phyloP scores from a whole-genome alignment of 768 basidiomycete genomes.

The Termitomyces sp. region DNA sequence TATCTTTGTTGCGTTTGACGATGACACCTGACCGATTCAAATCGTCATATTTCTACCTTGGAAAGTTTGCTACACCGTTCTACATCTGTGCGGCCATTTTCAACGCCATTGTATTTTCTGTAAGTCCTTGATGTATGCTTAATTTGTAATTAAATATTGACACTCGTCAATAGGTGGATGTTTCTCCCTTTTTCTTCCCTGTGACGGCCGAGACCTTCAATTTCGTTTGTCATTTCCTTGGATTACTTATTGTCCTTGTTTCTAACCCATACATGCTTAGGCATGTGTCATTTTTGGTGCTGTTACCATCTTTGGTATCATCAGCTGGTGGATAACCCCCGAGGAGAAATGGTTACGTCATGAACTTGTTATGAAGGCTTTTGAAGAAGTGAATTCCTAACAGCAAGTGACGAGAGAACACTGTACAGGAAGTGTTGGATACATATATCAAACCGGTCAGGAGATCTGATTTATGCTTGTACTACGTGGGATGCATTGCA shows the following conservation, averaged over 20 bases:
- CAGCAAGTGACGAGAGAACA: background rate
- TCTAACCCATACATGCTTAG: constrained; percentile 25
- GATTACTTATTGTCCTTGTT: background rate
- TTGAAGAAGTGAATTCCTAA: constrained; percentile 24
- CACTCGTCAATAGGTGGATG: constrained; percentile 50
- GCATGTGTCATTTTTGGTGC: constrained; percentile 74
- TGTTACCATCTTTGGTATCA: constrained; percentile 71
- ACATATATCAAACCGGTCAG: too few relatives aligned
- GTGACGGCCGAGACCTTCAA: constrained; percentile 75
- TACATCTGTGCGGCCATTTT: constrained; percentile 65
- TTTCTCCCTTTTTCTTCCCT: constrained; percentile 88
- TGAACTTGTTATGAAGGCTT: constrained; percentile 51
- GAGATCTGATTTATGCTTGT: too few relatives aligned
- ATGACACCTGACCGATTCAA: constrained; percentile 75
- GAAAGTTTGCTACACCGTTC: constrained; percentile 60
- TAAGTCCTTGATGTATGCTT: constrained; percentile 28
- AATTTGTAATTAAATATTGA: background rate
- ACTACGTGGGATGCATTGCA: too few relatives aligned
- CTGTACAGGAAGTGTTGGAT: too few relatives aligned
- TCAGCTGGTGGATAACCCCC: constrained; percentile 76
- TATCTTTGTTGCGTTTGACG: constrained; percentile 69
- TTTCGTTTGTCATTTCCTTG: constrained; percentile 50
- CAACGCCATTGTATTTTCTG: constrained; percentile 70
- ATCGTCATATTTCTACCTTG: constrained; percentile 67
- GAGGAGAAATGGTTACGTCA: constrained; percentile 75